Evolutionary conservation across 2,329 filamentous ascomycete species (phyloP).

Genomic region (Penicillium concentricum): DNA sequence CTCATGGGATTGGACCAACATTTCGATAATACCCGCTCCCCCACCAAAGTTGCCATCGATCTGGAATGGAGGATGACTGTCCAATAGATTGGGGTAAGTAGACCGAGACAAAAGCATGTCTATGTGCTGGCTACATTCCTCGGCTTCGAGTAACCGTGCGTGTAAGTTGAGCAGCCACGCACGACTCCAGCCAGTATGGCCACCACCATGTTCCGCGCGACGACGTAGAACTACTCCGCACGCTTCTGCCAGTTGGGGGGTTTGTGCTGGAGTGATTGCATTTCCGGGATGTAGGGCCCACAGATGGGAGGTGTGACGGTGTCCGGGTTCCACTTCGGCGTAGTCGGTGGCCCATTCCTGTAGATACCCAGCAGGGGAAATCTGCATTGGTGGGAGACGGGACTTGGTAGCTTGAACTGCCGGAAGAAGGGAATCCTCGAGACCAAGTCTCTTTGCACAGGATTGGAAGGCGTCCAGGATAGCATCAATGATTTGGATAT

Average conservation of each 20-base stretch:
- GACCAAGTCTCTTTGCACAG: constrained; percentile 7
- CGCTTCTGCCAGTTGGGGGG: constrained; percentile 33
- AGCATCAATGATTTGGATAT: constrained; percentile 46
- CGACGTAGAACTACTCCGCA: constrained; percentile 24
- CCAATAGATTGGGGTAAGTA: constrained; percentile 48
- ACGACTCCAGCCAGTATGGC: constrained; percentile 54
- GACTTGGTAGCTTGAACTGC: constrained; percentile 10
- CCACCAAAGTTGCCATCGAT: constrained; percentile 54
- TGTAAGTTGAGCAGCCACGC: constrained; percentile 53
- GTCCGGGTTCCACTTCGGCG: constrained; percentile 47
- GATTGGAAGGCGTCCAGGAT: constrained; percentile 37
- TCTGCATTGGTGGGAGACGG: constrained; percentile 25
- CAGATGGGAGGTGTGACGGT: constrained; percentile 53
- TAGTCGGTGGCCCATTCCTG: constrained; percentile 38
- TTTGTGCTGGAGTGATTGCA: constrained; percentile 37
- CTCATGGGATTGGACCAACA: constrained; percentile 44
- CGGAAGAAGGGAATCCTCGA: constrained; percentile 18
- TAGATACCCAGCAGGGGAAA: constrained; percentile 24
- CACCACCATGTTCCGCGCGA: constrained; percentile 44
- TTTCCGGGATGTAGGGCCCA: constrained; percentile 51
- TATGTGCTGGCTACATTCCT: constrained; percentile 40
- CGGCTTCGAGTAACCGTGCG: constrained; percentile 45
- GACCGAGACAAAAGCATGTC: constrained; percentile 42
- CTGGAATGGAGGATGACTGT: constrained; percentile 50
- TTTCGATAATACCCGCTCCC: constrained; percentile 49